Evolutionary conservation across 2,329 filamentous ascomycete genomes (phyloP).

Genomic region (Calonectria henricotiae): DNA sequence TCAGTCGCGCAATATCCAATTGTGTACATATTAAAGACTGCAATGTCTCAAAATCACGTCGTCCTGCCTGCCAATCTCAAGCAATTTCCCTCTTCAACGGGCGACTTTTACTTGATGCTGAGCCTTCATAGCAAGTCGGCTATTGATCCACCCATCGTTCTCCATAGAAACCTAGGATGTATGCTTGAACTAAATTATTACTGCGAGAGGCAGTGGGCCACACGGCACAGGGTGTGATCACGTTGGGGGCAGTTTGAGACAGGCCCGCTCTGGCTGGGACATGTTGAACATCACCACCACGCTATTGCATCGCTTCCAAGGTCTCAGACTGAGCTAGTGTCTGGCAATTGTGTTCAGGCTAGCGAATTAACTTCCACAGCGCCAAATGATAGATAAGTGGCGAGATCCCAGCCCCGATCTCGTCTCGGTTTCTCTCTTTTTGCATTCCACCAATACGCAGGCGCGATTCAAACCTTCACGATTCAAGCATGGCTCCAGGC

Average conservation of each 20-base stretch:
- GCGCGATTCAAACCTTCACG: neutral
- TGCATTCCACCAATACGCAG: neutral
- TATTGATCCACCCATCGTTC: too few relatives aligned
- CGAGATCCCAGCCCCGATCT: neutral
- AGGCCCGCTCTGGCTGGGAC: neutral
- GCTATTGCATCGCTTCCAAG: neutral
- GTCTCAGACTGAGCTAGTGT: conserved; percentile 12
- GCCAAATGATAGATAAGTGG: conserved; percentile 12
- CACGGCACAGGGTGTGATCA: neutral
- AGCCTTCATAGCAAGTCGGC: too few relatives aligned
- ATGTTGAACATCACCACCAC: neutral
- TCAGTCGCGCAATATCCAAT: neutral
- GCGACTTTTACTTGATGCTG: too few relatives aligned
- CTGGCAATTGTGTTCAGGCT: conserved; percentile 13
- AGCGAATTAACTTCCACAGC: conserved; percentile 11
- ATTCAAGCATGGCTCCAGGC: neutral
- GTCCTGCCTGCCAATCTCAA: neutral
- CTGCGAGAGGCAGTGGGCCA: neutral
- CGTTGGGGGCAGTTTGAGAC: neutral
- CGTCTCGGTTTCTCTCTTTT: neutral
- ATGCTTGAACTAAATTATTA: neutral
- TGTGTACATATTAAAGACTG: neutral
- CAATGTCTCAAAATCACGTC: neutral
- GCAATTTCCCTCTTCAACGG: too few relatives aligned
- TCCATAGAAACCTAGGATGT: neutral